phyloP scores from a whole-genome alignment of 495 filamentous ascomycete species.

The Elaphomyces granulatus region DNA sequence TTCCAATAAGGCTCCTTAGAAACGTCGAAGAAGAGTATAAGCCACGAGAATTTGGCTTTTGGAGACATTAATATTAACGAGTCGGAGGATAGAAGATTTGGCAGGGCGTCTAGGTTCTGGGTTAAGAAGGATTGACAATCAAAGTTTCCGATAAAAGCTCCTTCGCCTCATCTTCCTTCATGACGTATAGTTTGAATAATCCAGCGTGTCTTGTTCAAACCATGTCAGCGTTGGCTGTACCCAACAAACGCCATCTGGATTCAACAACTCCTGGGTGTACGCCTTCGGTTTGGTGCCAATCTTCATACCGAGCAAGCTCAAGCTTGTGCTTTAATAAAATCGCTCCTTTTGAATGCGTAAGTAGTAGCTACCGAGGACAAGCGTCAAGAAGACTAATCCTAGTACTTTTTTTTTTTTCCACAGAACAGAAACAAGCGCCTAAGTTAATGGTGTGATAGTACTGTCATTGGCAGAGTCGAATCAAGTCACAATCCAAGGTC shows the following conservation, averaged over 20 bases:
- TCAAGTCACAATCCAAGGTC: slow-evolving; percentile 12
- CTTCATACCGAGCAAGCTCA: slow-evolving; percentile 11
- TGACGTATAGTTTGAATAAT: slow-evolving; percentile 10
- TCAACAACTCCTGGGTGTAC: slow-evolving; percentile 16
- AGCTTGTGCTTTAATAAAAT: slow-evolving; percentile 9
- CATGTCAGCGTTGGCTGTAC: slow-evolving; percentile 15
- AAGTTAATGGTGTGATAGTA: too few relatives aligned
- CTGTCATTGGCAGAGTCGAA: slow-evolving; percentile 5
- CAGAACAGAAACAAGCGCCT: slow-evolving; percentile 12
- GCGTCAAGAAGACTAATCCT: slow-evolving; percentile 8
- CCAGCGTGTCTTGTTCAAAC: slow-evolving; percentile 8
- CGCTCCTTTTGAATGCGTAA: slow-evolving; percentile 9
- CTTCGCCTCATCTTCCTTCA: slow-evolving; percentile 10
- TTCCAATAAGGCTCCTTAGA: background rate
- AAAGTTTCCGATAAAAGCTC: slow-evolving; percentile 6
- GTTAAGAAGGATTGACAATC: background rate
- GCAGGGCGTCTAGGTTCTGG: background rate
- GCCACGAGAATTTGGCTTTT: background rate
- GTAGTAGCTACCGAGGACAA: too few relatives aligned
- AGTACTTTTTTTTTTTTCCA: slow-evolving; percentile 12
- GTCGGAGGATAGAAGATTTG: background rate
- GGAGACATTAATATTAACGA: background rate
- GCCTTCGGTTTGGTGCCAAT: slow-evolving; percentile 14
- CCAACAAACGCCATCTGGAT: slow-evolving; percentile 20
- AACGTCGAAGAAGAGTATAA: background rate